Percentiles rank a stretch among this genome's conserved stretches.
Evolutionary conservation across 1,284 basidiomycete species (phyloP).

Genomic region (Puccinia hordei): DNA sequence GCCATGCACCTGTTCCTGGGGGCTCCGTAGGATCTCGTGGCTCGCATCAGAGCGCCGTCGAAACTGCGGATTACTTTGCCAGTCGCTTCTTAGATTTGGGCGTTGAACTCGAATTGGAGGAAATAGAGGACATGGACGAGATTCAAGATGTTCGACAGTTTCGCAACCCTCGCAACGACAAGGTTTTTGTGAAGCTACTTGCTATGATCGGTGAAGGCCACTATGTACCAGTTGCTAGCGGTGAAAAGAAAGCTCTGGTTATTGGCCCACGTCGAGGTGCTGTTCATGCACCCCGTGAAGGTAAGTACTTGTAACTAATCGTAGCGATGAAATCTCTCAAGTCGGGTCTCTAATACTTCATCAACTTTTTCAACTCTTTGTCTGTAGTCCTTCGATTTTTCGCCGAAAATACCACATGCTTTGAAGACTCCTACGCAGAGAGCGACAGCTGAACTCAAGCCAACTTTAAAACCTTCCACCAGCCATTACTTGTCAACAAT

Average conservation of each 20-base stretch:
- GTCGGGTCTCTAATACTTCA: not conserved
- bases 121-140: conserved; percentile 31
- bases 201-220: conserved; percentile 48
- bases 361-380: not conserved
- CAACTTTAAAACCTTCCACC: not conserved
- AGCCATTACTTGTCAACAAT: not conserved
- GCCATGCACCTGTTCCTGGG: conserved; percentile 17
- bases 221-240: conserved; percentile 34
- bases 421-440: conserved; percentile 4
- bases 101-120: conserved; percentile 27
- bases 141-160: conserved; percentile 27
- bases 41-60: conserved; percentile 25
- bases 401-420: conserved; percentile 28
- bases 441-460: not conserved
- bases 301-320: not conserved
- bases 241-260: conserved; percentile 31
- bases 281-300: conserved; percentile 44
- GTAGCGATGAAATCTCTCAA: not conserved
- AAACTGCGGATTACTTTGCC: conserved; percentile 35
- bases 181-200: conserved; percentile 16
- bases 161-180: not conserved
- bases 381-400: no score
- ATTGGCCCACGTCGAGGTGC: conserved; percentile 45
- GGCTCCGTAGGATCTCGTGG: conserved; percentile 27
- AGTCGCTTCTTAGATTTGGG: conserved; percentile 22